Base-by-base conservation (phyloP, 805 yeast genomes). In the Tetrapisispora fleetii region DNA sequence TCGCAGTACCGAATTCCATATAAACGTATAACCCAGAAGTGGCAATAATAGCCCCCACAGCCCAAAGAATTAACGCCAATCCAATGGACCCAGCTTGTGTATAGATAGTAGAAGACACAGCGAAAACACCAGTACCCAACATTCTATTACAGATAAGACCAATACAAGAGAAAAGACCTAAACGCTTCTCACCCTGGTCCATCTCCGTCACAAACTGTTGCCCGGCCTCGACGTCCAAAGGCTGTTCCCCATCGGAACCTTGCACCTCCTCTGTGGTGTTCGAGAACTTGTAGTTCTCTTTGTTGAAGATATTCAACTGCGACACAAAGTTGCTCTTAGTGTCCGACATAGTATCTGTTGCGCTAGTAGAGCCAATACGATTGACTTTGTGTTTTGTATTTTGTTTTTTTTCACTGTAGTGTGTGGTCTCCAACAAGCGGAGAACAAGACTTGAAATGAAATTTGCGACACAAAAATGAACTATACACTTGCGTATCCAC, bases 1-100 rank as follows among this genome's bases (percentile, higher is more conserved):
- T 78, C 40, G 82, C 81, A 5, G 84, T 77, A 16, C 95, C 95
- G 63, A 83, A 82, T 60, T 85, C 93, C 80, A 85, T 78, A 64
- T 85, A 85, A 3, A 82, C 87, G 58, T 78, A 74, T 56, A 83
- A 64, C 35, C 84, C 84, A 33, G 79, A 64, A 10, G 76, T 66
- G 4, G 91, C 84, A 54, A 85, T 85, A 35, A 81, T 53, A 8
- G 86, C 75, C 43, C 95, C 95, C 16, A 79, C 80, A 27, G 77
- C 77, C 91, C 93, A 85, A 64, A 85, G 71, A 54, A 85, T 70
- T 50, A 85, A 67, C 2, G 87, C 67, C 30, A 84, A 66, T 21
- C 95, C 95, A 8, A 85, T 84, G 17, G 88, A 80, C 2, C 90
- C 90, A 50, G 67, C 58, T 41, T 72, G 56, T 1, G 63, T 53